Evolutionary conservation across 2,329 filamentous ascomycete species (phyloP), one percentile per base, ranked within the genome.

Genomic region (Cytospora piceicola): DNA sequence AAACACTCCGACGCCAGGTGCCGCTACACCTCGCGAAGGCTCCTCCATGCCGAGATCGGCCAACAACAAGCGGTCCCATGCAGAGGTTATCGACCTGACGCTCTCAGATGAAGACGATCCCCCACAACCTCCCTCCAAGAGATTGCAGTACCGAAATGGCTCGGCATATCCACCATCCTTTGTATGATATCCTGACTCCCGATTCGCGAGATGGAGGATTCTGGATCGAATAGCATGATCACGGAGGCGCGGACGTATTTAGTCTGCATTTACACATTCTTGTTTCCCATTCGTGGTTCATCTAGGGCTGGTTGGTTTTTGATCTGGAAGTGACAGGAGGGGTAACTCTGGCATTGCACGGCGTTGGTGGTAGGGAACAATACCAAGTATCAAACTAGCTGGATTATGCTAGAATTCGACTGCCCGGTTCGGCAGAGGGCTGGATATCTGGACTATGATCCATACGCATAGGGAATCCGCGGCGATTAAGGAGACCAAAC

Each of bases 21-120:
- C 75, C 46, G 74, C 75, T 27, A 72, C 73, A 52, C 81, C 80
- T 2, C 72, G 73, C 20, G 78, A 79, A 22, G 74, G 74, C 56
- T 77, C 79, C 2, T 74, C 77, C 20, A 72, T 75, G 34, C 75
- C 79, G 0, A 76, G 79, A 49, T 69, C 72, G 71, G 76, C 52
- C 27, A 77, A 80, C 68, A 74, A 73, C 63, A 87, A 87, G 73
- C 80, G 85, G 27, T 78, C 80, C 1, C 77, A 78, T 3, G 76
- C 83, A 6, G 80, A 84, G 54, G 81, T 88, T 2, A 88, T 88
- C 67, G 86, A 88, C 70, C 75, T 89, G 68, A 88, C 86, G 0
- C 73, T 85, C 8, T 85, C 83, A 57, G 84, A 86, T 54, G 82
- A 85, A 49, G 81, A 82, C 22, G 79, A 80, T 56, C 77, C 80